Conservation (phyloP, 192 early-diverging fungal species). For the Gonapodya sp. region DNA sequence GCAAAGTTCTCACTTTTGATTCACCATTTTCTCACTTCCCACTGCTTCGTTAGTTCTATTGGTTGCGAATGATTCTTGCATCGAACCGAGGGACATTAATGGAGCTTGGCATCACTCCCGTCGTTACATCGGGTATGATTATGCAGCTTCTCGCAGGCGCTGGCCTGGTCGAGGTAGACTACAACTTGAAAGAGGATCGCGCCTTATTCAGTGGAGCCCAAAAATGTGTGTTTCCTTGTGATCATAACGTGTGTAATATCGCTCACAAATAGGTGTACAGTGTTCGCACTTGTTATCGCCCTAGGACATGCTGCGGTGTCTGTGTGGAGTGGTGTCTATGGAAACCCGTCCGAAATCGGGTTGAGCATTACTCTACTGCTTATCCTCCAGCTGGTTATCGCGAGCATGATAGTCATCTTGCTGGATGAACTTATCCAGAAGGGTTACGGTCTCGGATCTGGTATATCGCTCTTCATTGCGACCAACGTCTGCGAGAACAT, state of each 20-base stretch:
- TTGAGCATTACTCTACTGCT: constrained; percentile 92
- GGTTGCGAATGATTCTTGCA: constrained; percentile 99
- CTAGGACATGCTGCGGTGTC: constrained; percentile 97
- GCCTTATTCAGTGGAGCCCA: constrained; percentile 99
- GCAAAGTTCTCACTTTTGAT: background rate
- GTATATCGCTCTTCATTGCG: constrained; percentile 98
- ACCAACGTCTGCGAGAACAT: constrained; percentile 99
- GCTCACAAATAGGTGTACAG: too few relatives aligned
- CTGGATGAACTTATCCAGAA: constrained; percentile 99
- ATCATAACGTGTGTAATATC: too few relatives aligned
- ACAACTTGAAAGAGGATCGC: constrained; percentile 95
- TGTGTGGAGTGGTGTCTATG: constrained; percentile 97
- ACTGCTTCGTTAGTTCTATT: constrained; percentile 45
- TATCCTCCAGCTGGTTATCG: constrained; percentile 94
- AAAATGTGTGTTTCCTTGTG: constrained; percentile 39
- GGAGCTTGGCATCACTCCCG: constrained; percentile 99
- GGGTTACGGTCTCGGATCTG: constrained; percentile 98
- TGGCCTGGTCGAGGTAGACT: constrained; percentile 98
- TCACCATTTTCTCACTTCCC: background rate
- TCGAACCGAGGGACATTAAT: constrained; percentile 99
- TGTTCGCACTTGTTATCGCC: constrained; percentile 98
- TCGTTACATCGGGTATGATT: constrained; percentile 99
- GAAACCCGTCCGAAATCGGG: constrained; percentile 90
- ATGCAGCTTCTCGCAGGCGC: constrained; percentile 99
- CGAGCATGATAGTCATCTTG: constrained; percentile 93